phyloP scores from a whole-genome alignment of 192 early-diverging fungal species.

The Rhizophlyctis rosea region DNA sequence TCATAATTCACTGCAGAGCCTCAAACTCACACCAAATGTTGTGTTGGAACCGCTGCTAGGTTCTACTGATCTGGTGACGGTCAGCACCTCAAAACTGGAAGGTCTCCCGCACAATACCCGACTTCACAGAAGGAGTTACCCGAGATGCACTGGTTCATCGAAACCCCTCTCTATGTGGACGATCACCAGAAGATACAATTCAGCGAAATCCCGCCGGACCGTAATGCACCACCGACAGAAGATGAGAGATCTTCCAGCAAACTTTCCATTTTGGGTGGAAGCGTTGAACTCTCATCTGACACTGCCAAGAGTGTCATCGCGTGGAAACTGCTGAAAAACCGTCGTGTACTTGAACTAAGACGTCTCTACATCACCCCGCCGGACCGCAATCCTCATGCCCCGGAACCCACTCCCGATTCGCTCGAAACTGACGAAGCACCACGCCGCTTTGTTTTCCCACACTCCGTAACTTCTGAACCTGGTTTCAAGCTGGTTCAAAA shows the following conservation, averaged over 20 bases:
- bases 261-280: background rate
- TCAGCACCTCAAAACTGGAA: too few relatives aligned
- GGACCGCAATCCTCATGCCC: background rate
- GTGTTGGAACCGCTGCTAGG: too few relatives aligned
- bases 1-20: too few relatives aligned
- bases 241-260: background rate
- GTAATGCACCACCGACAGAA: background rate
- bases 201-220: background rate
- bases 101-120: too few relatives aligned
- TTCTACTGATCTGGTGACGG: too few relatives aligned
- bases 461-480: background rate
- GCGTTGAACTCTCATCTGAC: background rate
- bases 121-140: too few relatives aligned
- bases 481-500: background rate
- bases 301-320: background rate
- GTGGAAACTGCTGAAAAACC: background rate
- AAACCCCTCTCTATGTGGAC: background rate
- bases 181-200: too few relatives aligned
- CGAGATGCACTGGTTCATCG: background rate
- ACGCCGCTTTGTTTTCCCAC: background rate
- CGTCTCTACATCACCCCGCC: background rate
- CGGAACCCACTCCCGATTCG: background rate
- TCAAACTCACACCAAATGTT: too few relatives aligned
- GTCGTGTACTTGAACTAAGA: background rate
- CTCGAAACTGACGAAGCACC: background rate